These are phyloP conservation scores for Urtica urens DNA, from an alignment of 306 rosid genomes.

Conservation along the genomic window DNA sequence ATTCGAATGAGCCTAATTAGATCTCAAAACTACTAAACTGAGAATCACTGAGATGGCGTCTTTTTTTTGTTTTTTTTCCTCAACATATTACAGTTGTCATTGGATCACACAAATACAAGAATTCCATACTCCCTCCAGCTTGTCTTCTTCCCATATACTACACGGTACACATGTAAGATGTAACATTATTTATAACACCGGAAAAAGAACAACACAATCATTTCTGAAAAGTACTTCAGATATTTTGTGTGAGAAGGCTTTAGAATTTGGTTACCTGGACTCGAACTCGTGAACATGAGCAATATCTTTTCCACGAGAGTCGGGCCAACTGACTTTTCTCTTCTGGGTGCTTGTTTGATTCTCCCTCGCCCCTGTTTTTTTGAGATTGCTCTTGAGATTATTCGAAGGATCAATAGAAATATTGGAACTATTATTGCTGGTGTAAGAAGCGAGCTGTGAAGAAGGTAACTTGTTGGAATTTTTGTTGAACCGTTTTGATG, in stretches of 20 bases:
- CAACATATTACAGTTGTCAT: conserved; percentile 5
- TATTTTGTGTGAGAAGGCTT: background rate
- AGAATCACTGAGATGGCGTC: too few relatives aligned
- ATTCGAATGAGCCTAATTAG: too few relatives aligned
- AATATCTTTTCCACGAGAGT: conserved; percentile 34
- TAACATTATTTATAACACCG: background rate
- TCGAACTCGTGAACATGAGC: conserved; percentile 36
- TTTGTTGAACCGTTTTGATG: conserved; percentile 16
- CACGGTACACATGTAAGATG: background rate
- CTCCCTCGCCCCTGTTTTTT: conserved; percentile 13
- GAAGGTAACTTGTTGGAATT: conserved; percentile 12
- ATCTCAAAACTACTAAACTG: too few relatives aligned
- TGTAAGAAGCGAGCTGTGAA: too few relatives aligned
- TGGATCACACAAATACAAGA: conserved; percentile 34
- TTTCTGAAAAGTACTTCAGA: background rate
- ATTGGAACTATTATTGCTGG: conserved; percentile 1
- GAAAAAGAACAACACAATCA: background rate
- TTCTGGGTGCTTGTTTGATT: conserved; percentile 12
- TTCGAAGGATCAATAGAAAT: conserved; percentile 1
- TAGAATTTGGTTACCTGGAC: conserved; percentile 14
- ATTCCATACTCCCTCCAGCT: conserved; percentile 30
- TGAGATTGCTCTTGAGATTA: conserved; percentile 33
- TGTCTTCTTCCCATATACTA: conserved; percentile 30
- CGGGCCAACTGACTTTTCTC: conserved; percentile 38
- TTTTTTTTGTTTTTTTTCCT: too few relatives aligned